These are phyloP conservation scores for Arthroderma sp. DNA, from an alignment of 2,329 filamentous ascomycete genomes.

Conservation along the genomic window DNA sequence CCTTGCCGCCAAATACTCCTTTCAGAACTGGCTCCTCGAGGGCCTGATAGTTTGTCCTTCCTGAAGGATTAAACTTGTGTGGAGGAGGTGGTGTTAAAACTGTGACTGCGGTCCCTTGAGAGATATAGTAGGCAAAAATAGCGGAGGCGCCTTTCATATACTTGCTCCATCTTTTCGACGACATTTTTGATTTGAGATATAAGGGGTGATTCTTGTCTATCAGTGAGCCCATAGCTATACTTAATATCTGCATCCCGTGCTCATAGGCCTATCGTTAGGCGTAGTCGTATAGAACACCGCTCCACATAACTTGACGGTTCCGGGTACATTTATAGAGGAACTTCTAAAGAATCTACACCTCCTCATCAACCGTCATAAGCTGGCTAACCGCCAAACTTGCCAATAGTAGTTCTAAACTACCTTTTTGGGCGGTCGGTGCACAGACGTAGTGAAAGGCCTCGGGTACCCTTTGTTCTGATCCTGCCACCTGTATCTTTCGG, in stretches of 20 bases:
- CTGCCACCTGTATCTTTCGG: conserved; percentile 4
- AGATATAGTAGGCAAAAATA: conserved; percentile 20
- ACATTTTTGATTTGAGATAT: conserved; percentile 13
- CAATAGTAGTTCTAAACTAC: not conserved
- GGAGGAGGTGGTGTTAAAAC: conserved; percentile 21
- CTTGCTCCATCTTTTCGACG: conserved; percentile 14
- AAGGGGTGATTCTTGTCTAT: conserved; percentile 15
- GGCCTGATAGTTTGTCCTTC: conserved; percentile 18
- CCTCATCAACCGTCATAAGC: conserved; percentile 14
- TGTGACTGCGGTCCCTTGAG: conserved; percentile 15
- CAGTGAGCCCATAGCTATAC: conserved; percentile 19
- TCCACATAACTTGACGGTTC: conserved; percentile 21
- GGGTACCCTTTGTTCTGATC: not conserved
- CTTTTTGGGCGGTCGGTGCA: not conserved
- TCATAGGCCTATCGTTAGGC: conserved; percentile 20
- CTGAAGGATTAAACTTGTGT: conserved; percentile 19
- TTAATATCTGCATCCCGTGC: conserved; percentile 20
- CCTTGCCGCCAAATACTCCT: conserved; percentile 10
- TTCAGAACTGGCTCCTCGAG: conserved; percentile 22
- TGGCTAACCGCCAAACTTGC: not conserved
- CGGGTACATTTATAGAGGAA: conserved; percentile 12
- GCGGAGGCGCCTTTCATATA: conserved; percentile 20
- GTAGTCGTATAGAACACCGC: conserved; percentile 16
- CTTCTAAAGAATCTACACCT: conserved; percentile 14
- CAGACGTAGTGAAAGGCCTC: conserved; percentile 6